phyloP scores from a whole-genome alignment of 176 grass and related monocot genomes.

The Oryza meridionalis region DNA sequence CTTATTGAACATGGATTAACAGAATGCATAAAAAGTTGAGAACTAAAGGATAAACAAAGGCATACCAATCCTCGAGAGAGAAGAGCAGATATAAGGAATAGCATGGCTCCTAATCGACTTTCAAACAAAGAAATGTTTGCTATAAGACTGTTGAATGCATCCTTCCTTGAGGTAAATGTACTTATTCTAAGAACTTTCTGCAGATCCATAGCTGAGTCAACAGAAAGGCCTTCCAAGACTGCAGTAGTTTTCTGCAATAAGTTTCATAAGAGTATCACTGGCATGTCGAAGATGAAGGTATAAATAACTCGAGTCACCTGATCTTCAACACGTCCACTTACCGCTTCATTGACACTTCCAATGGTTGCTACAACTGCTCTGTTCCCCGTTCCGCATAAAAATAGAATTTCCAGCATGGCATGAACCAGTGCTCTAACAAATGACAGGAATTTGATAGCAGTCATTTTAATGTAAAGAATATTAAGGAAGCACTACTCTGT shows the following conservation, averaged over 20 bases:
- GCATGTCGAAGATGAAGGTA: slow-evolving; percentile 18
- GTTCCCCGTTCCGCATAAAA: slow-evolving; percentile 81
- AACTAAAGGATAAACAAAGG: slow-evolving; percentile 21
- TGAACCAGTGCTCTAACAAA: slow-evolving; percentile 92
- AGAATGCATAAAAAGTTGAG: slow-evolving; percentile 18
- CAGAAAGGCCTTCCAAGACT: slow-evolving; percentile 75
- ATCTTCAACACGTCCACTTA: slow-evolving; percentile 54
- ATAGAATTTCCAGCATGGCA: slow-evolving; percentile 97
- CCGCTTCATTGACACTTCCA: slow-evolving; percentile 47
- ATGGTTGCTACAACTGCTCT: slow-evolving; percentile 69
- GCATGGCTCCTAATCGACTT: slow-evolving; percentile 87
- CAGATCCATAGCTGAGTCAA: slow-evolving; percentile 91
- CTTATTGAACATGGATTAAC: background rate
- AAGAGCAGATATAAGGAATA: slow-evolving; percentile 94
- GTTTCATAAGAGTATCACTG: slow-evolving; percentile 39
- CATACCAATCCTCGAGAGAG: slow-evolving; percentile 95
- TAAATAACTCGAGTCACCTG: slow-evolving; percentile 45
- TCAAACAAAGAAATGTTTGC: slow-evolving; percentile 74
- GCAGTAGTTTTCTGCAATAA: slow-evolving; percentile 55
- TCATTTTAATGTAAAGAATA: slow-evolving; percentile 35
- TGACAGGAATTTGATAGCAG: background rate
- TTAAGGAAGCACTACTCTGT: slow-evolving; percentile 29
- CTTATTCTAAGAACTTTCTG: slow-evolving; percentile 81
- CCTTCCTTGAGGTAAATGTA: slow-evolving; percentile 65
- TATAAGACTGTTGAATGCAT: slow-evolving; percentile 72